Evolutionary conservation across 108 stramenopile genomes (phyloP), one percentile per base, ranked within the genome.

Genomic region (Skeletonema menzelii): DNA sequence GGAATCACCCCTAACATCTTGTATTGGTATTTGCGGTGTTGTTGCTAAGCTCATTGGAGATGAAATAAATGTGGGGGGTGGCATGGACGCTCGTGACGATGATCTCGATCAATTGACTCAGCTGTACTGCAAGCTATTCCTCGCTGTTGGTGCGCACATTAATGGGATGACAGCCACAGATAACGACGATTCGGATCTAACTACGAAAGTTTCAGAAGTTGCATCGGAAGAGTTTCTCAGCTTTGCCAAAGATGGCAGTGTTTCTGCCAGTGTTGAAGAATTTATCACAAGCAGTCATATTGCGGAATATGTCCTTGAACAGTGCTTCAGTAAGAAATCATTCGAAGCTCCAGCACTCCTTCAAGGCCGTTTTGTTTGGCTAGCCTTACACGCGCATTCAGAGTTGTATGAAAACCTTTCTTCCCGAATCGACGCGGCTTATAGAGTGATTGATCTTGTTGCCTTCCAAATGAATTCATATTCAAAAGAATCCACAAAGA

Each of bases 311-410:
- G 62, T 26, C 64, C 73, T 65, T 32, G 17, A 65, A 26, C 26
- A 42, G 26, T 26, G 15, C 15, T 42, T n/a, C 40, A 42, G 40
- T 42, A n/a, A n/a, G 40, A 42, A 42, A n/a, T 42, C 40, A 42
- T 15, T 42, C n/a, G 40, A n/a, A 5, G 40, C 40, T 0, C 15
- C 40, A 15, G 15, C 15, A 15, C 40, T 42, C 14, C 26, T 81
- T n/a, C 56, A 47, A 13, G 37, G 57, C n/a, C 70, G 80, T 8
- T 82, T 77, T 55, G 72, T 72, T 1, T 82, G 80, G 80, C 27
- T 73, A 31, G 68, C 75, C 20, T 66, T 83, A 53, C 57, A 65
- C 28, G 37, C 82, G 1, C 37, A 70, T 17, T 65, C 82, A 17
- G 67, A 82, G 31, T 42, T 26, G 40, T 71, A 77, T 46, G 26